phyloP scores from a whole-genome alignment of 1,284 basidiomycete genomes.

The Blastosporella zonata region DNA sequence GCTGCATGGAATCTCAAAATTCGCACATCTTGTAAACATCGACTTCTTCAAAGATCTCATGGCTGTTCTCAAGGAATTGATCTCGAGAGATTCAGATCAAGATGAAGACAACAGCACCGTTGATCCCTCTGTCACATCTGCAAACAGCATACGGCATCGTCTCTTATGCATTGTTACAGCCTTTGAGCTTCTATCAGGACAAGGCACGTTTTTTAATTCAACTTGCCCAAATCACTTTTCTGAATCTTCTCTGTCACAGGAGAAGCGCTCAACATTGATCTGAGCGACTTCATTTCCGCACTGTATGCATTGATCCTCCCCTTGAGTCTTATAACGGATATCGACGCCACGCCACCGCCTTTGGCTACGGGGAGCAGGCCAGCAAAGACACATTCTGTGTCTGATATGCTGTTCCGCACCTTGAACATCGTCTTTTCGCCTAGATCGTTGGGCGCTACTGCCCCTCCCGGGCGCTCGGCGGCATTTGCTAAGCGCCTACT shows the following conservation, averaged over 20 bases:
- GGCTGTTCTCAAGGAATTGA: conserved; percentile 79
- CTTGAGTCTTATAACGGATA: conserved; percentile 50
- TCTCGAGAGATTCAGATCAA: conserved; percentile 50
- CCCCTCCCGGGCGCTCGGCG: conserved; percentile 78
- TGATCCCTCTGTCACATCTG: conserved; percentile 25
- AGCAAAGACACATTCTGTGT: conserved; percentile 37
- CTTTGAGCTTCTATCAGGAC: conserved; percentile 93
- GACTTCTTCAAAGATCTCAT: conserved; percentile 98
- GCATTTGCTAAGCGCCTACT: conserved; percentile 92
- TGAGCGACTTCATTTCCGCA: conserved; percentile 83
- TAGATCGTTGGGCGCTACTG: conserved; percentile 49
- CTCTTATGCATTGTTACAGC: conserved; percentile 92
- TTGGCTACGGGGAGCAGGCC: conserved; percentile 23
- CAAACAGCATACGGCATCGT: conserved; percentile 54
- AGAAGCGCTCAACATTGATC: conserved; percentile 94
- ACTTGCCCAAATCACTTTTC: not conserved
- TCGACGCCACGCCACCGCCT: conserved; percentile 35
- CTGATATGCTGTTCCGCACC: conserved; percentile 84
- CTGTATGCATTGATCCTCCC: conserved; percentile 72
- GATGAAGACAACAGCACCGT: conserved; percentile 40
- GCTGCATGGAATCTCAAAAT: conserved; percentile 89
- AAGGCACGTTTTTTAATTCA: conserved; percentile 59
- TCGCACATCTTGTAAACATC: conserved; percentile 95
- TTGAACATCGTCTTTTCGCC: conserved; percentile 77
- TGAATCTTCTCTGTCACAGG: conserved; percentile 43